Conservation (phyloP, 129 eudicot species). For the Chrysanthemum lavandulifolium region DNA sequence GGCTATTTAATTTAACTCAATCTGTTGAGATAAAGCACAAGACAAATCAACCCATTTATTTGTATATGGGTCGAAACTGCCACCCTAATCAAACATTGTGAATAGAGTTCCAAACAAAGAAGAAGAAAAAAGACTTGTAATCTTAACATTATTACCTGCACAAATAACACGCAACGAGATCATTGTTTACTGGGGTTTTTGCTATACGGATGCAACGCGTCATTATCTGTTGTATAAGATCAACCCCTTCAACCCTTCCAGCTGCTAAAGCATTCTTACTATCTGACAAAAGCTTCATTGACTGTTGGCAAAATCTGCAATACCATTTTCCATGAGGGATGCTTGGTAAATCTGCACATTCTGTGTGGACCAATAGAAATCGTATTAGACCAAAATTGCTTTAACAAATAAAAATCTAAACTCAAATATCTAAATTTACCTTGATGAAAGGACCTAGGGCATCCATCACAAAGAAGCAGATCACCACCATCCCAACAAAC, state of each 20-base stretch:
- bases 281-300: slow-evolving; percentile 48
- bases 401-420: background rate
- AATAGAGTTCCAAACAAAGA: background rate
- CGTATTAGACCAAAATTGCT: slow-evolving; percentile 6
- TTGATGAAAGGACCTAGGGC: slow-evolving; percentile 94
- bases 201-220: slow-evolving; percentile 86
- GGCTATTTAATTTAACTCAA: background rate
- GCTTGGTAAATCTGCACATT: slow-evolving; percentile 56
- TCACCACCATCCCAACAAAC: slow-evolving; percentile 94
- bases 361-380: slow-evolving; percentile 38
- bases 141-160: slow-evolving; percentile 64
- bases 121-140: background rate
- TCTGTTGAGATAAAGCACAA: background rate
- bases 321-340: slow-evolving; percentile 94
- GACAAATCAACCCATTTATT: background rate
- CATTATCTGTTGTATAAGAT: slow-evolving; percentile 71
- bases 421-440: slow-evolving; percentile 37
- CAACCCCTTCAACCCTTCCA: slow-evolving; percentile 77
- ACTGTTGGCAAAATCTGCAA: slow-evolving; percentile 67
- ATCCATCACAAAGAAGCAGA: slow-evolving; percentile 94
- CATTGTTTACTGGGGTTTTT: slow-evolving; percentile 55
- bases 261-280: slow-evolving; percentile 88
- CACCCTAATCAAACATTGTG: slow-evolving; percentile 11
- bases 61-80: background rate
- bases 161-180: slow-evolving; percentile 67